phyloP scores from a whole-genome alignment of 495 filamentous ascomycete species.

The Talaromyces liani region DNA sequence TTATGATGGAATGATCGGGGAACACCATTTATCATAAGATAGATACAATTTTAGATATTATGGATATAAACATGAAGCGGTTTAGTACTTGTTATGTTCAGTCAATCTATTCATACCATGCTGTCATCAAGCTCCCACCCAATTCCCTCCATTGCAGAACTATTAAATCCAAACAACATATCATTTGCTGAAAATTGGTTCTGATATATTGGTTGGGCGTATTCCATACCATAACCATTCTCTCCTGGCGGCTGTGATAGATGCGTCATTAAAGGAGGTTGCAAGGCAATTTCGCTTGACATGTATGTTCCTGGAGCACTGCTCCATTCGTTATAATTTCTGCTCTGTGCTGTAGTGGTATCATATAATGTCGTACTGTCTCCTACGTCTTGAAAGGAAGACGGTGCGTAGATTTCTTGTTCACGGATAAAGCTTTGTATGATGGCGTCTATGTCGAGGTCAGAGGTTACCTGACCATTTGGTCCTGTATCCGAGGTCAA shows the following conservation, averaged over 20 bases:
- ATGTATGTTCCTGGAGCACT: not conserved
- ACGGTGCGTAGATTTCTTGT: not conserved
- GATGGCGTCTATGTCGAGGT: slow-evolving; percentile 27
- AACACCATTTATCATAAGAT: too few relatives aligned
- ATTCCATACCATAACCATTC: not conserved
- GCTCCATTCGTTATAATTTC: not conserved
- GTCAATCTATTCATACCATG: not conserved
- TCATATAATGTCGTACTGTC: not conserved
- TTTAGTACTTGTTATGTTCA: not conserved
- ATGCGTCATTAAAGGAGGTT: not conserved
- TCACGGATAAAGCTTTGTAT: slow-evolving; percentile 23
- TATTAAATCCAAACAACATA: slow-evolving; percentile 23
- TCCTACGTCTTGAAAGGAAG: not conserved
- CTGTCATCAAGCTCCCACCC: slow-evolving; percentile 1
- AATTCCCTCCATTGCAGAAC: slow-evolving; percentile 10
- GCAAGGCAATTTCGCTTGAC: not conserved
- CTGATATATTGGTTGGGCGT: not conserved
- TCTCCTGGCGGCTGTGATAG: not conserved
- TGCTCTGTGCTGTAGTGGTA: not conserved
- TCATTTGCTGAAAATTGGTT: slow-evolving; percentile 9
- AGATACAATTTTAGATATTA: too few relatives aligned
- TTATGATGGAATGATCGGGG: too few relatives aligned
- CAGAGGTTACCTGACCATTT: slow-evolving; percentile 12
- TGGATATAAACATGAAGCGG: too few relatives aligned
- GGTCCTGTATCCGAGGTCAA: not conserved